These are phyloP conservation scores for Mortierella sp. DNA, from an alignment of 371 early-diverging fungal genomes.

Conservation along the genomic window DNA sequence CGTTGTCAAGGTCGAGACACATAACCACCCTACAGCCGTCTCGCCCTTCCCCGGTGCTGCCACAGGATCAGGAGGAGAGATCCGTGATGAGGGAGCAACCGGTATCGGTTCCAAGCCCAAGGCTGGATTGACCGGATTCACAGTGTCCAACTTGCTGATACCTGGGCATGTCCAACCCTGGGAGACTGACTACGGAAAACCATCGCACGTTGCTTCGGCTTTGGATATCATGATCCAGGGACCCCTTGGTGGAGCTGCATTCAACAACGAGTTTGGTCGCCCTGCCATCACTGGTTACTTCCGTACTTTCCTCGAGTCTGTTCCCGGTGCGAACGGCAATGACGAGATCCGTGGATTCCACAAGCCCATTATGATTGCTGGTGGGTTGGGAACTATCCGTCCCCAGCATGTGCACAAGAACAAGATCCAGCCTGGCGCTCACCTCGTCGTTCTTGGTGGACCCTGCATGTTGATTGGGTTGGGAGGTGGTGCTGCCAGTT, in stretches of 20 bases:
- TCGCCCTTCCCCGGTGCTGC: constrained; percentile 97
- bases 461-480: constrained; percentile 98
- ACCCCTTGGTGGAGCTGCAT: constrained; percentile 96
- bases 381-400: constrained; percentile 94
- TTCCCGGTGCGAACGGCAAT: constrained; percentile 63
- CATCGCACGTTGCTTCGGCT: constrained; percentile 90
- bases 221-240: constrained; percentile 97
- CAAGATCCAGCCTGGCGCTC: constrained; percentile 83
- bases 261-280: constrained; percentile 98
- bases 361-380: constrained; percentile 99
- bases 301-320: constrained; percentile 90
- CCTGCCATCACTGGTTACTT: constrained; percentile 96
- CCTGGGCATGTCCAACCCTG: constrained; percentile 93
- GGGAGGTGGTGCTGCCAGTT: constrained; percentile 98
- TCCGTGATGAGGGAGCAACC: constrained; percentile 98
- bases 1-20: constrained; percentile 97
- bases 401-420: constrained; percentile 88
- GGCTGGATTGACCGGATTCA: constrained; percentile 94
- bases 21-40: constrained; percentile 98
- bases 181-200: constrained; percentile 90
- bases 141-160: constrained; percentile 91
- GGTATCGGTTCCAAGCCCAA: constrained; percentile 96
- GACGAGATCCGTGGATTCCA: constrained; percentile 92
- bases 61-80: constrained; percentile 96
- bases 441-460: constrained; percentile 93